Base-by-base conservation (phyloP, 2,329 filamentous ascomycete species). In the Trichoderma sp. region DNA sequence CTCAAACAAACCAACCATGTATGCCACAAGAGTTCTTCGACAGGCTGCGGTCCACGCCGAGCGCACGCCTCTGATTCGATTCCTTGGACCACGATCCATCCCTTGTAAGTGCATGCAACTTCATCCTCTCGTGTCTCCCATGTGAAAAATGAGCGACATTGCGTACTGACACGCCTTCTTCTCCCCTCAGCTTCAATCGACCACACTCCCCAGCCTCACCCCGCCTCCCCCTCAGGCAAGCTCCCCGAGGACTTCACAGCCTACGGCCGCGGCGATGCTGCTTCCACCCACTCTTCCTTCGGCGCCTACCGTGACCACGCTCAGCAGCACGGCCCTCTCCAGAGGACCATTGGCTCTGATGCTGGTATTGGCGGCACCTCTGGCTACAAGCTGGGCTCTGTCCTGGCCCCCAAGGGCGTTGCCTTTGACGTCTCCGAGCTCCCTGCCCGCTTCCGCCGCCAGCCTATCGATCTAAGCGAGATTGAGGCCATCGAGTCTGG, bases 401-500 rank as follows among this genome's bases (percentile, higher is more conserved):
- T 98, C 71, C 79, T 86, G 73, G 86, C 94, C 46, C 86, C 86
- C 70, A 81, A 88, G 76, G 95, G 95, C 74, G 83, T 93, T 79
- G 93, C 86, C 81, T 97, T 97, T 78, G 96, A 98, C 81, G 89
- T 94, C 74, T 92, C 89, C 74, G 92, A 99, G 82, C 89, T 99
- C 28, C 95, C 96, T 21, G 79, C 84, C 71, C 89, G 95, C 75
- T 99, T 97, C 87, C 89, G 90, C 76, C 87, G 93, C 72, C 83
- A 87, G 59, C 86, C 89, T 14, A 91, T 94, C 82, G 90, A 87
- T 46, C 81, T 90, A 74, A 89, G 90, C 54, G 96, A 99, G 87
- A 99, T 99, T 70, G 96, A 98, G 80, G 94, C 94, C 26, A 87
- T 99, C 76, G 94, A 97, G 87, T 96, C 93, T 68, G 96, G 94